Evolutionary conservation across 495 filamentous ascomycete species (phyloP), one percentile per base, ranked within the genome.

Genomic region (Podospora pseudopauciseta): DNA sequence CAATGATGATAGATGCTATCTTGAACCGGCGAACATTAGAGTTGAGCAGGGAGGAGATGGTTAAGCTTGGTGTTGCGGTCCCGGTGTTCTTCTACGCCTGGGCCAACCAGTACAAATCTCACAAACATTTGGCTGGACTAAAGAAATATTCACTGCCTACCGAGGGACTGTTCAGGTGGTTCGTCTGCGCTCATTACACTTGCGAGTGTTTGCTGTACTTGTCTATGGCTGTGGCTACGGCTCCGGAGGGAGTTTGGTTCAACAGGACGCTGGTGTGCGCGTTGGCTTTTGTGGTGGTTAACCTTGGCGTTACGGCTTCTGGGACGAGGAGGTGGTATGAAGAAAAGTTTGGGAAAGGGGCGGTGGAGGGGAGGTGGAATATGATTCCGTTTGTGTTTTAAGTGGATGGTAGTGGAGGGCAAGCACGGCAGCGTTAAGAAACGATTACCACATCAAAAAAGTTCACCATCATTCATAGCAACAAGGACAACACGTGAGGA

Each of bases 131-230:
- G 27, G 88, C 87, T 55, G 87, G 88, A 2, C 81, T 98, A 54
- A 87, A 90, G 73, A 95, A 92, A 70, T 98, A 98, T 75, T 90
- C 89, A 19, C 80, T 98, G 3, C 95, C 95, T 2, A 69, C 77
- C 0, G 70, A 76, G 13, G 89, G 89, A 4, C 73, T 90, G 54
- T 99, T 98, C 74, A 80, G 80, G 53, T 79, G 74, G 34, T 70
- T 94, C 19, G 79, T 97, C 11, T 96, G 89, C 68, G 93, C 96
- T n/a, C 95, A 98, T 80, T 99, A 97, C 77, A 89, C 89, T 0
- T 90, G 90, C 60, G 96, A 98, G 76, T 93, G 92, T 73, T 61
- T 91, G 2, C 87, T 97, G 67, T 97, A 98, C 73, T 70, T 93
- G 30, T 86, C 89, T n/a, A 77, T 98, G 68, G 86, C 92, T 2